A percentile compares a stretch with the other conserved stretches of the same genome.
Evolutionary conservation across 2,329 filamentous ascomycete genomes (phyloP).

Genomic region (Davidsoniella eucalypti): DNA sequence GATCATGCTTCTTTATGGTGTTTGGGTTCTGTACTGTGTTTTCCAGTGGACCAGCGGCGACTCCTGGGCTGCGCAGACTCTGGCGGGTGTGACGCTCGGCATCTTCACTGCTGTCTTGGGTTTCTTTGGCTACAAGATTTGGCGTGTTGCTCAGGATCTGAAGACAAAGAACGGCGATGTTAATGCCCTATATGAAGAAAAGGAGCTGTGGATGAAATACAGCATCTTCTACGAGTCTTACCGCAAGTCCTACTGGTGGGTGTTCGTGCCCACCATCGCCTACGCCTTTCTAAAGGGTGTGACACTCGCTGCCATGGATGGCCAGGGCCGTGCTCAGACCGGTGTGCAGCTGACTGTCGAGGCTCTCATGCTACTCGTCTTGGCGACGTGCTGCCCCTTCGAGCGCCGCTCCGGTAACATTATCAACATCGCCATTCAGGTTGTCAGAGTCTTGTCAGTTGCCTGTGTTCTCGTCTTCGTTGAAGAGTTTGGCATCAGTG

Average conservation of each 20-base stretch:
- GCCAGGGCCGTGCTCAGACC: slow-evolving; percentile 69
- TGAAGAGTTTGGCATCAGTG: slow-evolving; percentile 72
- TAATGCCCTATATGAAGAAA: slow-evolving; percentile 66
- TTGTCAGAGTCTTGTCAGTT: slow-evolving; percentile 77
- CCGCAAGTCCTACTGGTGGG: slow-evolving; percentile 91
- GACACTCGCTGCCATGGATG: slow-evolving; percentile 70
- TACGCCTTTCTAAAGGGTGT: slow-evolving; percentile 86
- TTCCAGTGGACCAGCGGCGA: slow-evolving; percentile 91
- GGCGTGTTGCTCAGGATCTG: slow-evolving; percentile 53
- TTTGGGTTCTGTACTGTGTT: slow-evolving; percentile 91
- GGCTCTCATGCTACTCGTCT: slow-evolving; percentile 55
- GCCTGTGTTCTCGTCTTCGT: slow-evolving; percentile 85
- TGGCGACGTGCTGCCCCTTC: slow-evolving; percentile 76
- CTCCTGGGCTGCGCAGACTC: slow-evolving; percentile 76
- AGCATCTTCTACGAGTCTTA: slow-evolving; percentile 95
- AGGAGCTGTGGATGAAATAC: slow-evolving; percentile 86
- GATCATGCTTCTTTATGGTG: slow-evolving; percentile 79
- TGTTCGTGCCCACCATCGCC: slow-evolving; percentile 75
- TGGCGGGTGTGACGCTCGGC: slow-evolving; percentile 66
- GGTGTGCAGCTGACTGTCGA: slow-evolving; percentile 70
- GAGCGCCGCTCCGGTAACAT: slow-evolving; percentile 75
- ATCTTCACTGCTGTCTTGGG: slow-evolving; percentile 67
- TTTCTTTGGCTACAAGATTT: slow-evolving; percentile 78
- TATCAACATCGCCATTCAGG: slow-evolving; percentile 85
- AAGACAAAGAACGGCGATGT: slow-evolving; percentile 61